Conservation (phyloP, 164 flowering plant genomes). For the Tetracentron sinense region DNA sequence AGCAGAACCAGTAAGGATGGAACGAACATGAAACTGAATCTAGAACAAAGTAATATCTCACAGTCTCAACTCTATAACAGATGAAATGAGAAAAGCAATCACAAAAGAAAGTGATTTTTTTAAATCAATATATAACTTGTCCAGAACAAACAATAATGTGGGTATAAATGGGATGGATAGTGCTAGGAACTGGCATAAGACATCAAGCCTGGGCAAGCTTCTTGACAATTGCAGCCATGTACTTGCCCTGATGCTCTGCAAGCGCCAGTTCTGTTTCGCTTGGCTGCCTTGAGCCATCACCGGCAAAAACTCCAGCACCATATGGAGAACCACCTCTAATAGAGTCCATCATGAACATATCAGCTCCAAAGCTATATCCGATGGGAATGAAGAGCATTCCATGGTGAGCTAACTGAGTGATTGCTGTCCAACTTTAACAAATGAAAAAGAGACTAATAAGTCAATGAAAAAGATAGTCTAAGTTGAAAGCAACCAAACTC, state of each 20-base stretch:
- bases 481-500: background rate
- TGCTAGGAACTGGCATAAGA: too few species aligned
- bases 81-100: background rate
- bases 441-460: background rate
- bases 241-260: constrained; percentile 73
- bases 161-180: too few species aligned
- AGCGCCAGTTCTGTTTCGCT: constrained; percentile 57
- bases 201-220: constrained; percentile 30
- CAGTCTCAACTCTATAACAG: background rate
- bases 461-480: too few species aligned
- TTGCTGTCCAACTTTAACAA: constrained; percentile 62
- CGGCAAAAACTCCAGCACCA: constrained; percentile 67
- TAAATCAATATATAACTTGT: background rate
- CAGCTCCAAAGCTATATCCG: constrained; percentile 76
- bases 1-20: constrained; percentile 4
- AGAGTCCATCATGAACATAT: constrained; percentile 62
- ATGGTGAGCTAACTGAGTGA: constrained; percentile 65
- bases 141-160: too few species aligned
- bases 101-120: background rate
- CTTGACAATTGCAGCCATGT: constrained; percentile 63
- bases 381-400: constrained; percentile 79
- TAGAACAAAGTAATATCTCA: background rate
- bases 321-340: constrained; percentile 74
- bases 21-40: background rate
- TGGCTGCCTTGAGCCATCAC: constrained; percentile 62